Evolutionary conservation across 2,329 filamentous ascomycete species (phyloP), one percentile per base, ranked within the genome.

Genomic region (Xenoacremonium recifei): DNA sequence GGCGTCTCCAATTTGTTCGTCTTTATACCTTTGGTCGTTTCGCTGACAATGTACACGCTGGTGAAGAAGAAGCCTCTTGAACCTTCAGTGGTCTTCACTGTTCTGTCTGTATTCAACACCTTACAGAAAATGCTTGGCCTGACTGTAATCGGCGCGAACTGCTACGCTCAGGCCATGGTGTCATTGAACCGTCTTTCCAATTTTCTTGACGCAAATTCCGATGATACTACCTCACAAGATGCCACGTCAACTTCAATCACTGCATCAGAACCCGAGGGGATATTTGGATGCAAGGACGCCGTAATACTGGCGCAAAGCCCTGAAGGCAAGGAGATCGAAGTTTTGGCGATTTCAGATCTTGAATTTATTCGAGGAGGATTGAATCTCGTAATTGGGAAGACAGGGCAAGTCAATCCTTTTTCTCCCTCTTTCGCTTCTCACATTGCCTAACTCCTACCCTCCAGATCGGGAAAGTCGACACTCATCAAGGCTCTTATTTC

Each of bases 381-480:
- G 4, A 86, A 77, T 25, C 75, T 87, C 9, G 77, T 89, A 17
- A 83, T 80, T 10, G 85, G 85, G 17, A 42, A 38, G 21, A 42
- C 40, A 27, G 40, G 40, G 35, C 30, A 29, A 11, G 35, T 38
- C 19, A 11, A 16, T 16, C 9, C 6, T 27, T 13, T 27, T 7
- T 9, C 23, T 7, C 23, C 23, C 9, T 13, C 7, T 7, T 27
- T 7, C 23, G 13, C 23, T 27, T 13, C 23, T 9, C 23, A n/a
- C n/a, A n/a, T n/a, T n/a, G 23, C 9, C 23, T 27, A 27, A 27
- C 23, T 27, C 13, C 29, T 6, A 16, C 29, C 6, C 1, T 79
- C 79, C 55, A 88, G 84, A 0, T 85, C 79, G 9, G 85, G 85
- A 3, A 89, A 89, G 65, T 85, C 79, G 55, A 64, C 89, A 20